Percentiles rank a stretch among this genome's conserved stretches.
Evolutionary conservation across 2,329 filamentous ascomycete genomes (phyloP).

Genomic region (Ambrosiella cleistominuta): DNA sequence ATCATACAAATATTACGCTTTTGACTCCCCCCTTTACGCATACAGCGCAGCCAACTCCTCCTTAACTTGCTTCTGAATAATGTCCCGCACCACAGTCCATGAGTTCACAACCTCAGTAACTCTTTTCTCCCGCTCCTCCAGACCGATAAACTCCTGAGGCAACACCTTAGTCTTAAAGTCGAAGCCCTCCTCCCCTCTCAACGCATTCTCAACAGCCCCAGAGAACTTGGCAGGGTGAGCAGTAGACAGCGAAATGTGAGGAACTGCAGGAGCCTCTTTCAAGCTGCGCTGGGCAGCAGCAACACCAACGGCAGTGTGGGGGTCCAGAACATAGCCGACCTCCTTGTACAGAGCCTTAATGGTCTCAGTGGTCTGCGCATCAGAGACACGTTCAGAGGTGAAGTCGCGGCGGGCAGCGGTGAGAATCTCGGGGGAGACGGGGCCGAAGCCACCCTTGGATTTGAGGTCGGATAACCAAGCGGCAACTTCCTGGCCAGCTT

Average conservation of each 20-base stretch:
- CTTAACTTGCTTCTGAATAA: slow-evolving; percentile 59
- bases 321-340: slow-evolving; percentile 69
- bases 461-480: slow-evolving; percentile 67
- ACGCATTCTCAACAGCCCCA: slow-evolving; percentile 61
- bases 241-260: slow-evolving; percentile 76
- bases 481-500: slow-evolving; percentile 58
- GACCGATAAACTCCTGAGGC: slow-evolving; percentile 62
- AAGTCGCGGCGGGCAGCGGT: slow-evolving; percentile 56
- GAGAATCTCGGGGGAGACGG: slow-evolving; percentile 58
- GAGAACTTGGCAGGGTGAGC: slow-evolving; percentile 94
- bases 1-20: neutral
- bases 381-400: slow-evolving; percentile 57
- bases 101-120: slow-evolving; percentile 52
- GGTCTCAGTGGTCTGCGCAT: slow-evolving; percentile 49
- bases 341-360: slow-evolving; percentile 38
- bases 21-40: neutral
- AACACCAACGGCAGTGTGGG: slow-evolving; percentile 79
- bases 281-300: slow-evolving; percentile 57
- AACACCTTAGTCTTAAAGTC: slow-evolving; percentile 58
- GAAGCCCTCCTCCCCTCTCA: slow-evolving; percentile 55
- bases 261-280: slow-evolving; percentile 29
- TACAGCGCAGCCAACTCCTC: slow-evolving; percentile 31
- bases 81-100: slow-evolving; percentile 57
- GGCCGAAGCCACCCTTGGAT: slow-evolving; percentile 58
- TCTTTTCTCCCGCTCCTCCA: slow-evolving; percentile 59